phyloP scores from a whole-genome alignment of 192 early-diverging fungal genomes.

The Helicostylum pulchrum region DNA sequence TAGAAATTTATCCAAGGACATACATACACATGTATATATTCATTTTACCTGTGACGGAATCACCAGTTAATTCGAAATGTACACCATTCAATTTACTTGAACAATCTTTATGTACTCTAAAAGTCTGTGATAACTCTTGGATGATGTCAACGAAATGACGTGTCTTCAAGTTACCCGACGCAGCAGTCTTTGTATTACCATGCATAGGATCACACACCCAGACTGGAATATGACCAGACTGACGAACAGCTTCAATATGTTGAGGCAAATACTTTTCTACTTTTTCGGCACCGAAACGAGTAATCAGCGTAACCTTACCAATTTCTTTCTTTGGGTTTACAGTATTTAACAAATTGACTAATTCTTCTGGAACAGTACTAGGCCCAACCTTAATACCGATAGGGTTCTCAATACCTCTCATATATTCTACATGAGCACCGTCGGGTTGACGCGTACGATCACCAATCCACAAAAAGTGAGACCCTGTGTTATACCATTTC shows the following conservation, averaged over 20 bases:
- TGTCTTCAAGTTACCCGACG: conserved; percentile 81
- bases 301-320: conserved; percentile 94
- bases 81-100: conserved; percentile 82
- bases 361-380: conserved; percentile 82
- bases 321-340: conserved; percentile 83
- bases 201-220: conserved; percentile 99
- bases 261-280: conserved; percentile 78
- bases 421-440: conserved; percentile 96
- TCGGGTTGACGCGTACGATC: conserved; percentile 95
- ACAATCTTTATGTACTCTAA: conserved; percentile 75
- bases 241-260: conserved; percentile 89
- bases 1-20: neutral
- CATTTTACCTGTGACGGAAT: conserved; percentile 83
- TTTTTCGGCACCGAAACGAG: conserved; percentile 86
- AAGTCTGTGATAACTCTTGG: conserved; percentile 76
- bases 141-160: conserved; percentile 88
- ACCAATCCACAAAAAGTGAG: conserved; percentile 98
- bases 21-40: neutral
- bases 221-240: conserved; percentile 81
- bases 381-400: conserved; percentile 97
- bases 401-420: conserved; percentile 95
- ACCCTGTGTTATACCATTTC: conserved; percentile 87
- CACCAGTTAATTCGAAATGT: conserved; percentile 97
- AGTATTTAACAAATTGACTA: conserved; percentile 79
- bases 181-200: conserved; percentile 88